phyloP scores from a whole-genome alignment of 495 filamentous ascomycete species.

The Viridothelium virens region DNA sequence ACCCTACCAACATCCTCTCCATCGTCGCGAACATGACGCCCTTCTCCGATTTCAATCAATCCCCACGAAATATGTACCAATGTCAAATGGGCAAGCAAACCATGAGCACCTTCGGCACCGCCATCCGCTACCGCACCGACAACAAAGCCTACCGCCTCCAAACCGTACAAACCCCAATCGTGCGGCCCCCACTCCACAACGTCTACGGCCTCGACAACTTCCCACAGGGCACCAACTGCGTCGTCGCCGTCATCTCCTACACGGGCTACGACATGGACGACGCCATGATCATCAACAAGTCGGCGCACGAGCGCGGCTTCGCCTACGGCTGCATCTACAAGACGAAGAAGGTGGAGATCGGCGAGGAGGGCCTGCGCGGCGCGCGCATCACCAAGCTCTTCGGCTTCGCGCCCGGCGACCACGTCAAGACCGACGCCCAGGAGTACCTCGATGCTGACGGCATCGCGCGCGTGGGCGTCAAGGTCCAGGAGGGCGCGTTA shows the following conservation, averaged over 20 bases:
- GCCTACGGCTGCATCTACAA: conserved; percentile 96
- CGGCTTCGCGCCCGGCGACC: conserved; percentile 69
- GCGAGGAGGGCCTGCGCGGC: conserved; percentile 54
- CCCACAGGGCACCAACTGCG: conserved; percentile 92
- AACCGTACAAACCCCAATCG: conserved; percentile 91
- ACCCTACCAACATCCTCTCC: conserved; percentile 93
- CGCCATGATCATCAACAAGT: conserved; percentile 99
- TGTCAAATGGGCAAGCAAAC: conserved; percentile 99
- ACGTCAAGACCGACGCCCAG: conserved; percentile 55
- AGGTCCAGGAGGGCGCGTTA: conserved; percentile 69
- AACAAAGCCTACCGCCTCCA: conserved; percentile 95
- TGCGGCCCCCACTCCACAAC: conserved; percentile 84
- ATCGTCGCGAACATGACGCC: conserved; percentile 98
- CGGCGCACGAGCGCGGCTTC: conserved; percentile 93
- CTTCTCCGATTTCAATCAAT: conserved; percentile 98
- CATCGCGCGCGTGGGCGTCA: conserved; percentile 66
- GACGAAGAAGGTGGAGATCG: conserved; percentile 77
- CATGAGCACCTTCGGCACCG: conserved; percentile 92
- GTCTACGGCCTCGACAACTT: conserved; percentile 97
- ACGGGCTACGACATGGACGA: conserved; percentile 99
- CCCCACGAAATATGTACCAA: conserved; percentile 98
- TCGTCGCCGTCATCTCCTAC: conserved; percentile 97
- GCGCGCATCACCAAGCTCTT: conserved; percentile 55
- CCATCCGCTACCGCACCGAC: conserved; percentile 80
- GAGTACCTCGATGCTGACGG: conserved; percentile 76